These are phyloP conservation scores for Tricholoma flavovirens DNA, from an alignment of 768 basidiomycete genomes.

Conservation along the genomic window DNA sequence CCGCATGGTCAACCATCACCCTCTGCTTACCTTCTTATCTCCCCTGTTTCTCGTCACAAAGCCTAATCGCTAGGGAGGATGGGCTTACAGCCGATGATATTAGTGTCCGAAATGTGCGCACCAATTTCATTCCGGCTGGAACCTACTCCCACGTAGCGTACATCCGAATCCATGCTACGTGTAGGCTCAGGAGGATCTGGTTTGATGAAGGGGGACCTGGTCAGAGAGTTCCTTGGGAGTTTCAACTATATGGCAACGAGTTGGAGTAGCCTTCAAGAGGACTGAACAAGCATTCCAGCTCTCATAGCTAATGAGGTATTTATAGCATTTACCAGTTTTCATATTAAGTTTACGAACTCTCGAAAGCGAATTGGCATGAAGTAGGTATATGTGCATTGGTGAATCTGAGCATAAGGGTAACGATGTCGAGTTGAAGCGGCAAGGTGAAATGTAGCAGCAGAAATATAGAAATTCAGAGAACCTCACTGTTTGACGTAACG, in stretches of 20 bases:
- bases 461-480: background rate
- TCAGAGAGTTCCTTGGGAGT: conserved; percentile 67
- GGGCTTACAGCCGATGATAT: conserved; percentile 15
- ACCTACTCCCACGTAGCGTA: conserved; percentile 63
- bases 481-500: conserved; percentile 15
- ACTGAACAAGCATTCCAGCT: no score
- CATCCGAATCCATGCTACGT: conserved; percentile 73
- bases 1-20: conserved; percentile 63
- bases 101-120: conserved; percentile 11
- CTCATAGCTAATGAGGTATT: no score
- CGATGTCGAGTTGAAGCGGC: background rate
- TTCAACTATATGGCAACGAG: conserved; percentile 50
- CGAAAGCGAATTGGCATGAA: background rate
- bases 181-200: conserved; percentile 74
- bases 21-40: conserved; percentile 57
- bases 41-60: conserved; percentile 52
- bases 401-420: background rate
- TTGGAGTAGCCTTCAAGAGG: conserved; percentile 6
- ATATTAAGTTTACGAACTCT: background rate
- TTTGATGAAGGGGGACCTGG: conserved; percentile 51
- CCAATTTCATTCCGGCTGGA: conserved; percentile 39
- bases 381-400: background rate
- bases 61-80: conserved; percentile 25
- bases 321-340: background rate
- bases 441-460: background rate